Evolutionary conservation across 1,284 basidiomycete species (phyloP), one percentile per base, ranked within the genome.

Genomic region (Chondrostereum purpureum): DNA sequence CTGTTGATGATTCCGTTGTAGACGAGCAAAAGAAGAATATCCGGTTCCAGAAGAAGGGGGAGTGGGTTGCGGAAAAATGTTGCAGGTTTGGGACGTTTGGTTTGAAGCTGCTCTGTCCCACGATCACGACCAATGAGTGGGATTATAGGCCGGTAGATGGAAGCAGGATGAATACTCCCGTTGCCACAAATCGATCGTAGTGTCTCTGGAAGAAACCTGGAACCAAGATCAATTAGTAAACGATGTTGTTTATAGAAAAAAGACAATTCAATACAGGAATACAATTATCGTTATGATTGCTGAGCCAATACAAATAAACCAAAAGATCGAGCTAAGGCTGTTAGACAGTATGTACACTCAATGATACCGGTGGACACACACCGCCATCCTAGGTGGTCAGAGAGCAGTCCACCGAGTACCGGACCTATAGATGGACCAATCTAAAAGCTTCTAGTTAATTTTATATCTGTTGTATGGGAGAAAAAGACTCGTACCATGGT

Each of bases 291-390:
- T n/a, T 53, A 78, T 80, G 4, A 66, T 50, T 1, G 68, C 75
- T 5, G 81, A 69, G 0, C 75, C 57, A 3, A 88, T 88, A 44
- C 73, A 75, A 5, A 90, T 61, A 55, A 90, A 85, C 85, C 85
- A 90, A 58, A 91, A 91, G 18, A 90, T 84, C 2, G 83, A 69
- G 54, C 85, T 81, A 39, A n/a, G 17, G 39, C n/a, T n/a, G 18
- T 14, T 8, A 16, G 20, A 19, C 23, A 19, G 27, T 39, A 11
- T 31, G n/a, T 3, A 13, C 13, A 17, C 18, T 14, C 10, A 16
- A n/a, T n/a, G 27, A 33, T 19, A n/a, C 4, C 36, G 2, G 18
- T 3, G 14, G 13, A 38, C 12, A 48, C 65, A 42, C 44, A 78
- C 83, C 83, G 76, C 84, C 83, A 87, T 19, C 83, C 81, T 1